These are phyloP conservation scores for Cymbopogon flexuosus DNA, from an alignment of 202 grass and related monocot species.

Conservation along the genomic window DNA sequence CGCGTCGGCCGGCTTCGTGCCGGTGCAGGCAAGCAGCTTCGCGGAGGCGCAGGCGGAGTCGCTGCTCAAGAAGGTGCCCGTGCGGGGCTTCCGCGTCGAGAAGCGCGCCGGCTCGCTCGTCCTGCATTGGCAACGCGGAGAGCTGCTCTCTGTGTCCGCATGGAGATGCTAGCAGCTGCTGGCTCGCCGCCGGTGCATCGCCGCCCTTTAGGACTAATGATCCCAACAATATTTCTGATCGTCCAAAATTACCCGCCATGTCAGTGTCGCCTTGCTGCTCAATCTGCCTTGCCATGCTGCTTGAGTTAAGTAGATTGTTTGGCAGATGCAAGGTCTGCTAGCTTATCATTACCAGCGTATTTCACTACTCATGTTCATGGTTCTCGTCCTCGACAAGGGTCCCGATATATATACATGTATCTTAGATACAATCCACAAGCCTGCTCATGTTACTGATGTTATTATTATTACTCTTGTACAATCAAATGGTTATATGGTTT, in stretches of 20 bases:
- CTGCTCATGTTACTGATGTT: neutral
- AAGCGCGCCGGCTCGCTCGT: slow-evolving; percentile 53
- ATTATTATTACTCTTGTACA: slow-evolving; percentile 11
- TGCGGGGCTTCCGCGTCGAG: slow-evolving; percentile 64
- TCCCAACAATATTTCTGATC: slow-evolving; percentile 13
- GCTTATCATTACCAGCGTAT: slow-evolving; percentile 14
- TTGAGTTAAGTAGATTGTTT: slow-evolving; percentile 30
- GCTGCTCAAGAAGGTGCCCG: slow-evolving; percentile 59
- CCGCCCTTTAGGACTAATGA: slow-evolving; percentile 31
- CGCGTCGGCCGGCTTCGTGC: slow-evolving; percentile 50
- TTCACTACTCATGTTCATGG: neutral
- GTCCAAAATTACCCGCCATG: no score
- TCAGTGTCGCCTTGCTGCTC: neutral
- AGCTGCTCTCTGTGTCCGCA: slow-evolving; percentile 52
- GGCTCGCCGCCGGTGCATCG: no score
- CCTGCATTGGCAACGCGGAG: slow-evolving; percentile 55
- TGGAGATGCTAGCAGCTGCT: slow-evolving; percentile 44
- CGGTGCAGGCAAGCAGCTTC: slow-evolving; percentile 54
- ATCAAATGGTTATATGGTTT: slow-evolving; percentile 16
- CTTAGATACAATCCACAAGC: neutral
- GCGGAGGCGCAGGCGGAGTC: slow-evolving; percentile 62
- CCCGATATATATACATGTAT: neutral
- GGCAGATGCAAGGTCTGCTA: neutral
- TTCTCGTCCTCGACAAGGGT: neutral
- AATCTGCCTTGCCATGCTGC: neutral